Percentiles rank a stretch among this genome's conserved stretches.
Conservation (phyloP, 306 rosid species). For the Arachis stenosperma region DNA sequence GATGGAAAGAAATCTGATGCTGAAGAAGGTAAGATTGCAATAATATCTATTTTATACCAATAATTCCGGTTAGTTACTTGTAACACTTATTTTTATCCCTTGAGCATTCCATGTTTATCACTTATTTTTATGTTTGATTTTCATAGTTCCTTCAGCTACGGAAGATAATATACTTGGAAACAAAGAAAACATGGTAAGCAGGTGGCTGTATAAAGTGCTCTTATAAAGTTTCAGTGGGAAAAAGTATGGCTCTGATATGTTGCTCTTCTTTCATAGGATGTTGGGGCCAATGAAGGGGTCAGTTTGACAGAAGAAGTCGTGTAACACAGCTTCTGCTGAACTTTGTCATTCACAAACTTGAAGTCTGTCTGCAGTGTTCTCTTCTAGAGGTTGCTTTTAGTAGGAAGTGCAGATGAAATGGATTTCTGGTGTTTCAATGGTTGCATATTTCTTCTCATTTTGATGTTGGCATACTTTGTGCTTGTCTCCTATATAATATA, state of each 20-base stretch:
- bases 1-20: constrained; percentile 50
- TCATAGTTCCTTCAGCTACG: constrained; percentile 48
- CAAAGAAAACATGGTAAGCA: constrained; percentile 78
- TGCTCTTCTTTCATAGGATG: constrained; percentile 46
- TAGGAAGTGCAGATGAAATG: constrained; percentile 40
- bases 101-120: too few species aligned
- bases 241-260: constrained; percentile 14
- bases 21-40: constrained; percentile 50
- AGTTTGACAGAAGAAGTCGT: constrained; percentile 48
- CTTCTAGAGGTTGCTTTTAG: constrained; percentile 52
- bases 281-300: constrained; percentile 44
- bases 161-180: constrained; percentile 47
- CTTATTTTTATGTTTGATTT: neutral
- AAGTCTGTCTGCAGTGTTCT: constrained; percentile 53
- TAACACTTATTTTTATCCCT: too few species aligned
- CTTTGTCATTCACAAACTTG: constrained; percentile 38
- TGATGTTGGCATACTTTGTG: constrained; percentile 36
- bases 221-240: neutral
- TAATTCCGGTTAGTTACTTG: neutral
- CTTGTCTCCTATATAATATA: constrained; percentile 21
- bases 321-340: constrained; percentile 36
- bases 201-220: neutral
- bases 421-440: constrained; percentile 25
- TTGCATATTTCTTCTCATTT: constrained; percentile 32
- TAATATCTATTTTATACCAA: neutral